A percentile compares a stretch with the other conserved stretches of the same genome.
Evolutionary conservation across 2,329 filamentous ascomycete genomes (phyloP).

Genomic region (Sporothrix inflata): DNA sequence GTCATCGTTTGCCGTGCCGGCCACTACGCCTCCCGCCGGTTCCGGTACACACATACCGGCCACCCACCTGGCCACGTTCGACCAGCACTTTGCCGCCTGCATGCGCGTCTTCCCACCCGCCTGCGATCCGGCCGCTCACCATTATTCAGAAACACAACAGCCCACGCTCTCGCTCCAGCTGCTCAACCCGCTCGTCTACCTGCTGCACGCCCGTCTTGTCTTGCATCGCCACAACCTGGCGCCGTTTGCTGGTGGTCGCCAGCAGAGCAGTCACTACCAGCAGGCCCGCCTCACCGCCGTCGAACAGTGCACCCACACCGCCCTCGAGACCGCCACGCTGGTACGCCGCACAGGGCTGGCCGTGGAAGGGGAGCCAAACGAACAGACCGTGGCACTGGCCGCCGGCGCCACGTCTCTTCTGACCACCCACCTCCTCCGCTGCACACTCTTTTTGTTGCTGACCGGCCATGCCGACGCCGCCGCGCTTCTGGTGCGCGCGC

Average conservation of each 20-base stretch:
- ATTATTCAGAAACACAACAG: constrained; percentile 42
- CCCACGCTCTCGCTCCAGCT: constrained; percentile 69
- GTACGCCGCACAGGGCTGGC: constrained; percentile 58
- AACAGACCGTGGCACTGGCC: constrained; percentile 37
- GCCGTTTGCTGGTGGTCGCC: constrained; percentile 45
- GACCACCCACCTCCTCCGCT: constrained; percentile 85
- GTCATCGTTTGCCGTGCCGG: neutral
- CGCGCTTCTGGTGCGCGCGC: constrained; percentile 70
- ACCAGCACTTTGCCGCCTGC: constrained; percentile 77
- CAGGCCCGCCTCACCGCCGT: constrained; percentile 69
- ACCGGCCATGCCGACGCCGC: constrained; percentile 74
- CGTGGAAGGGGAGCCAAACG: constrained; percentile 42
- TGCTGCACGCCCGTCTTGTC: constrained; percentile 81
- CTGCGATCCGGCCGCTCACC: constrained; percentile 65
- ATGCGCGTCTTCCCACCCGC: constrained; percentile 74
- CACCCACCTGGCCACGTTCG: constrained; percentile 74
- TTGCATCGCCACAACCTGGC: constrained; percentile 88
- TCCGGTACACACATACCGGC: constrained; percentile 57
- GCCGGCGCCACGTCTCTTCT: constrained; percentile 71
- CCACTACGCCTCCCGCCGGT: neutral
- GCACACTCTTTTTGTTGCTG: constrained; percentile 77
- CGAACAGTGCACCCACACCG: constrained; percentile 73
- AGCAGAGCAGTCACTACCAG: neutral
- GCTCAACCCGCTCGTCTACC: constrained; percentile 73
- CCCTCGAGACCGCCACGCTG: constrained; percentile 77